A percentile compares a stretch with the other conserved stretches of the same genome.
Conservation (phyloP, 306 rosid genomes). For the Ormosia emarginata region DNA sequence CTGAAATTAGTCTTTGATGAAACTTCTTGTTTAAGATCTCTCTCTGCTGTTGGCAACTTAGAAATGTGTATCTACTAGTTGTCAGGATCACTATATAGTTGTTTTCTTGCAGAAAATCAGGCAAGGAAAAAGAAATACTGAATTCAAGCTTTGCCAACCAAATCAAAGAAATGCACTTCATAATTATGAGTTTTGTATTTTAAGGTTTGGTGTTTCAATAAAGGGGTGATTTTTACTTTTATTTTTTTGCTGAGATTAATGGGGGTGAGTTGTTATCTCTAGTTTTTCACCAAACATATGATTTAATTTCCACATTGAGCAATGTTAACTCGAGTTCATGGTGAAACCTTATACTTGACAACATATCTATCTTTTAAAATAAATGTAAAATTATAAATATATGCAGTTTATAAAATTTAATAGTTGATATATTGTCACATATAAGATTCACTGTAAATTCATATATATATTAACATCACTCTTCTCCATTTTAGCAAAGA, state of each 20-base stretch:
- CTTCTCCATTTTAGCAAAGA: background rate
- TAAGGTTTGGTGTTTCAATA: background rate
- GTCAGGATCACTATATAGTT: background rate
- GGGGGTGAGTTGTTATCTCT: background rate
- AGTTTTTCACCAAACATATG: background rate
- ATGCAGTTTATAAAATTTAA: too few relatives aligned
- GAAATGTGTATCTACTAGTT: background rate
- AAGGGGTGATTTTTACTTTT: background rate
- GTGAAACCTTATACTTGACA: too few relatives aligned
- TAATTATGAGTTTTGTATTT: background rate
- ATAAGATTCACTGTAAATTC: too few relatives aligned
- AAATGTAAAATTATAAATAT: too few relatives aligned
- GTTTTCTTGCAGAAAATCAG: background rate
- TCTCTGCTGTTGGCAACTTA: background rate
- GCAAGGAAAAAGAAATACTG: background rate
- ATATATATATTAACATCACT: too few relatives aligned
- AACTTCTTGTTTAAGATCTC: background rate
- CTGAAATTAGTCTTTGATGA: constrained; percentile 28
- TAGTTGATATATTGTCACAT: too few relatives aligned
- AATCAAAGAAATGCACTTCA: background rate
- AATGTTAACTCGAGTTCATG: too few relatives aligned
- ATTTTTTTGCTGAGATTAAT: too few relatives aligned
- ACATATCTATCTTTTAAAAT: too few relatives aligned
- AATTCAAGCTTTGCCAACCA: background rate
- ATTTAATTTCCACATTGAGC: background rate